Conservation (phyloP, 495 filamentous ascomycete species). For the Podospora conica region DNA sequence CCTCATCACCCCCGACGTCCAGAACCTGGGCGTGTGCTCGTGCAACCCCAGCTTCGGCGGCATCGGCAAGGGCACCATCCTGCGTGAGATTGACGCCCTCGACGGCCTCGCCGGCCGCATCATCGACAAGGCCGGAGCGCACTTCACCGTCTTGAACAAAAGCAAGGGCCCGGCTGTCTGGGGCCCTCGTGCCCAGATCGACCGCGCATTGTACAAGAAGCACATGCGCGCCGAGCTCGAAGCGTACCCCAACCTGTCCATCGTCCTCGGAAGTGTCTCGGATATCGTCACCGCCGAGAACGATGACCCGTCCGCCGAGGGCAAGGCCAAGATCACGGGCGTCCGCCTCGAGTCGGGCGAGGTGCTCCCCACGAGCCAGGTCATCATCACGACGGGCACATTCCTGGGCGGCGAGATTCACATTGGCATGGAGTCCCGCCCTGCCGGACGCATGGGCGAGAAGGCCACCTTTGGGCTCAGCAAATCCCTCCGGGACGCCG, state of each 20-base stretch:
- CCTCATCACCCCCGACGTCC: conserved; percentile 76
- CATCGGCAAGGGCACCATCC: conserved; percentile 97
- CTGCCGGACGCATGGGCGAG: conserved; percentile 89
- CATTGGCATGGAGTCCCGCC: conserved; percentile 77
- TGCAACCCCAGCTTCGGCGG: conserved; percentile 98
- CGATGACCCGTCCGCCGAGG: conserved; percentile 39
- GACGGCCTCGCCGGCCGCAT: conserved; percentile 87
- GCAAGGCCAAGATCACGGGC: conserved; percentile 72
- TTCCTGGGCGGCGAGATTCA: conserved; percentile 97
- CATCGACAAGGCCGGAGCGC: conserved; percentile 87
- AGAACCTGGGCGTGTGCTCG: conserved; percentile 91
- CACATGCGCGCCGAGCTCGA: conserved; percentile 86
- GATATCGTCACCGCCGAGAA: conserved; percentile 73
- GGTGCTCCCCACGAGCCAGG: conserved; percentile 69
- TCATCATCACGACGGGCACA: conserved; percentile 93
- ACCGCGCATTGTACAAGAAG: conserved; percentile 80
- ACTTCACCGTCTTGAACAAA: conserved; percentile 82
- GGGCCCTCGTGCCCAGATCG: conserved; percentile 95
- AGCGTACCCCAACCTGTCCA: conserved; percentile 65
- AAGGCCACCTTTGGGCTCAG: conserved; percentile 89
- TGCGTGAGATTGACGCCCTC: conserved; percentile 91
- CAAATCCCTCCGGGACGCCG: conserved; percentile 82
- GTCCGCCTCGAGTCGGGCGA: conserved; percentile 86
- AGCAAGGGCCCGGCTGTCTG: conserved; percentile 94
- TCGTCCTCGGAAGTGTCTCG: conserved; percentile 82